Evolutionary conservation across 352 stramenopile species (phyloP), one percentile per base, ranked within the genome.

Genomic region (Globisporangium cederbergense): DNA sequence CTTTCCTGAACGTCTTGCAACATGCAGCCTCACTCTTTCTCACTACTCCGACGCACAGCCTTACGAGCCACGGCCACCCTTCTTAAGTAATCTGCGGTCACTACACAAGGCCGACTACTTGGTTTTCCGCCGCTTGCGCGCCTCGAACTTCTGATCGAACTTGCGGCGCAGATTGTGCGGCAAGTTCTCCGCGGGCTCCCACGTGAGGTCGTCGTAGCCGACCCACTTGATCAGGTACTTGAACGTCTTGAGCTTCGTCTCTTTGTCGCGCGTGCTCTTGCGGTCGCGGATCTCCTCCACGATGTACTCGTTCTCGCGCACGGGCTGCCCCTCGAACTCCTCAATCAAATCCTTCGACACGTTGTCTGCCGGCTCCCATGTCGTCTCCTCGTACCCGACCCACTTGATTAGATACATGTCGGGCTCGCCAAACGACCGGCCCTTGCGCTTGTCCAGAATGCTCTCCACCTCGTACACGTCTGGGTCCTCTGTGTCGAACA

Each of bases 201-300:
- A 93, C 51, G 84, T 93, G 61, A 78, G 65, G 7, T 93, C 82
- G 8, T 91, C 81, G 72, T 93, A 93, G 62, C 85, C 83, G 46
- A 93, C 77, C 85, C 85, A 93, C 68, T 92, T 92, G 69, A 93
- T 83, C n/a, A 87, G 76, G 72, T 92, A 93, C 70, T 90, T 77
- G 62, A 88, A 78, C 30, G 72, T 87, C 71, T 89, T 90, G 60
- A 93, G 77, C 47, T 70, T 76, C 46, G 81, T 93, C 25, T 75
- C 52, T 45, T 77, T 74, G 72, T 93, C 83, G 53, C 81, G 81
- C 62, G 86, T 80, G 28, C 72, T 65, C 60, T 65, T 88, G 46
- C 82, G 79, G 63, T 93, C 82, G 20, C 80, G 45, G 47, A 93
- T 90, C 34, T 91, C 75, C 58, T 91, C 71, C 52, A 93, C 82